These are phyloP conservation scores for Chlorencoelia australis DNA, from an alignment of 2,329 filamentous ascomycete species.

Conservation along the genomic window DNA sequence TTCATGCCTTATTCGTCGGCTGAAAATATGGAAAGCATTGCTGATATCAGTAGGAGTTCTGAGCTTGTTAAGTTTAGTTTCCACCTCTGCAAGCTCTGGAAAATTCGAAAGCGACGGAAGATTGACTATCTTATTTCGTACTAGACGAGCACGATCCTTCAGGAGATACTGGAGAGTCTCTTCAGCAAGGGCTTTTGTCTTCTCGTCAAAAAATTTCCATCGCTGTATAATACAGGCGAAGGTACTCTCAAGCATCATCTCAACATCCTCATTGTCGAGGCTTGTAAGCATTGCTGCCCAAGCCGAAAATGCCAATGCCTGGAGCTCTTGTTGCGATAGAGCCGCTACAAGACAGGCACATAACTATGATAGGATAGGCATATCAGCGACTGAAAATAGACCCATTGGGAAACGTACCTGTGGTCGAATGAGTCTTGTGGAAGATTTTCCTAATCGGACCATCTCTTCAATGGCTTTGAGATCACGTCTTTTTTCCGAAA, in stretches of 20 bases:
- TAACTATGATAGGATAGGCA: constrained; percentile 42
- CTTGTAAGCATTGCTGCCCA: constrained; percentile 73
- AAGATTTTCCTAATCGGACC: constrained; percentile 63
- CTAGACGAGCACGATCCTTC: constrained; percentile 30
- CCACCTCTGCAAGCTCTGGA: constrained; percentile 56
- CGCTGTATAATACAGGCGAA: constrained; percentile 79
- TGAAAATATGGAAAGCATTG: constrained; percentile 60
- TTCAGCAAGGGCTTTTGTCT: constrained; percentile 49
- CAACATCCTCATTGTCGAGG: constrained; percentile 69
- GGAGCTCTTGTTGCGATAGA: constrained; percentile 63
- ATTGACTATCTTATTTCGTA: constrained; percentile 60
- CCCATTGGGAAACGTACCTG: constrained; percentile 59
- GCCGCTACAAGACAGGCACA: constrained; percentile 87
- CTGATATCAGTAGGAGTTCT: constrained; percentile 56
- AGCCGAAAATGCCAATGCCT: constrained; percentile 68
- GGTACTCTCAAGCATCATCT: constrained; percentile 73
- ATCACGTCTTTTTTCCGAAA: constrained; percentile 63
- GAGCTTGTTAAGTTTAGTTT: constrained; percentile 52
- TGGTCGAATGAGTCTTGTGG: constrained; percentile 70
- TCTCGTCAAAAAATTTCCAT: constrained; percentile 58
- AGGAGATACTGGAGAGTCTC: constrained; percentile 45
- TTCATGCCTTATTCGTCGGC: constrained; percentile 67
- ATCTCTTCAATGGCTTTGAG: constrained; percentile 82
- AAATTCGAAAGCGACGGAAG: constrained; percentile 72
- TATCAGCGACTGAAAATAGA: neutral